Percentiles rank a stretch among this genome's conserved stretches.
Conservation (phyloP, 73 alveolate species). For the Blepharisma stoltei region DNA sequence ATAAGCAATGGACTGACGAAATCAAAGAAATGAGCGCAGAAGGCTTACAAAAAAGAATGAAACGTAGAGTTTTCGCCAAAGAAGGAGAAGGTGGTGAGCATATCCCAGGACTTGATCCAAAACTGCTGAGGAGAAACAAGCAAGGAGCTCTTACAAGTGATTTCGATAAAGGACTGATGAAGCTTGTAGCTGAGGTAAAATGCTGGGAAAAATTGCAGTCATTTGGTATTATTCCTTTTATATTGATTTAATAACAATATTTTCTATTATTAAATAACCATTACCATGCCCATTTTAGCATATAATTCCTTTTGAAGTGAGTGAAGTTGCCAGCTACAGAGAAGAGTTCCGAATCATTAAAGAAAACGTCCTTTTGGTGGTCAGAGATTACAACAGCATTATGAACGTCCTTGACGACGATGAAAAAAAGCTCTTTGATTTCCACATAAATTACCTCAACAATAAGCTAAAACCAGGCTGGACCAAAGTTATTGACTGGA, state of each 20-base stretch:
- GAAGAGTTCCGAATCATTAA: constrained; percentile 78
- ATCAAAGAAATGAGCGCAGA: constrained; percentile 51
- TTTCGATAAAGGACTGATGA: constrained; percentile 71
- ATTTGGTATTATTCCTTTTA: constrained; percentile 77
- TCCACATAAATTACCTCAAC: constrained; percentile 71
- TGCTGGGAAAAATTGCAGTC: constrained; percentile 80
- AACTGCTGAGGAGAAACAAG: neutral
- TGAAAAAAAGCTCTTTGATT: constrained; percentile 69
- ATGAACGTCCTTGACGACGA: constrained; percentile 65
- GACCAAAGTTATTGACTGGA: constrained; percentile 67
- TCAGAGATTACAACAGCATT: constrained; percentile 81
- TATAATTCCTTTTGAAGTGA: constrained; percentile 58
- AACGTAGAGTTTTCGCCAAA: constrained; percentile 22
- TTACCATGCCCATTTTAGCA: too few relatives aligned
- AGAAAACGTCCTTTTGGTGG: constrained; percentile 87
- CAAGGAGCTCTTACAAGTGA: constrained; percentile 27
- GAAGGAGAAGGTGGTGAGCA: constrained; percentile 13
- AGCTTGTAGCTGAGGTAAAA: constrained; percentile 67
- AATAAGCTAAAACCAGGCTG: constrained; percentile 71
- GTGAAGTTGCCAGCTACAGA: constrained; percentile 54
- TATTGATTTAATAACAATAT: too few relatives aligned
- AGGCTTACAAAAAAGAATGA: constrained; percentile 8
- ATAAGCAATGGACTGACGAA: constrained; percentile 75
- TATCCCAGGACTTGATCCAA: constrained; percentile 7
- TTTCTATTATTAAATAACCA: too few relatives aligned